Percentiles rank a stretch among this genome's conserved stretches.
phyloP scores from a whole-genome alignment of 1,284 basidiomycete genomes.

The Ustilago tritici region DNA sequence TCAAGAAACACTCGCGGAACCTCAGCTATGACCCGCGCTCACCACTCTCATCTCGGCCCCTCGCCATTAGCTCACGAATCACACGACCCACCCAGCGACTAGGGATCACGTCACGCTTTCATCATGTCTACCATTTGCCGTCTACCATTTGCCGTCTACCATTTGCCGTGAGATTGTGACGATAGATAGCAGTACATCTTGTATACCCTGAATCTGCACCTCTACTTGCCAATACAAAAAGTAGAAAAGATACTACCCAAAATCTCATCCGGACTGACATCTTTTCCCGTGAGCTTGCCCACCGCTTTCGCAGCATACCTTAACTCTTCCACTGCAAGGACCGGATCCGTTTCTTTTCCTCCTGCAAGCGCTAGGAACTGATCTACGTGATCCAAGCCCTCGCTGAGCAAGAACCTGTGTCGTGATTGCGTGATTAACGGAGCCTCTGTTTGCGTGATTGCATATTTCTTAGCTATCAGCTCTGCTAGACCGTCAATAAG shows the following conservation, averaged over 20 bases:
- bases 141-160: background rate
- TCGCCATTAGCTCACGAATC: slow-evolving; percentile 22
- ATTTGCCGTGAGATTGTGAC: background rate
- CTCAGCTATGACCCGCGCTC: slow-evolving; percentile 14
- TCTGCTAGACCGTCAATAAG: slow-evolving; percentile 76
- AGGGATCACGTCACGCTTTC: background rate
- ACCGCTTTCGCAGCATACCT: slow-evolving; percentile 83
- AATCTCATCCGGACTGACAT: slow-evolving; percentile 80
- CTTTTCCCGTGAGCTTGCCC: slow-evolving; percentile 80
- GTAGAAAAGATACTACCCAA: slow-evolving; percentile 83
- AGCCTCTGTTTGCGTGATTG: slow-evolving; percentile 67
- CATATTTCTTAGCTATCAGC: slow-evolving; percentile 75
- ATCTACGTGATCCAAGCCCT: slow-evolving; percentile 77
- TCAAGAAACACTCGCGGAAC: slow-evolving; percentile 2
- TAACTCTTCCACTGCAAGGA: slow-evolving; percentile 84
- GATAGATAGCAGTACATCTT: background rate
- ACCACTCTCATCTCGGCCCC: background rate
- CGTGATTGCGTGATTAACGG: slow-evolving; percentile 83
- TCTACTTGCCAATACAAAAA: slow-evolving; percentile 60
- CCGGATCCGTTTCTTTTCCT: slow-evolving; percentile 73
- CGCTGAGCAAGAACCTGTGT: slow-evolving; percentile 79
- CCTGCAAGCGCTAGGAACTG: slow-evolving; percentile 63
- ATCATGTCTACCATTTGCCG: background rate
- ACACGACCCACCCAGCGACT: slow-evolving; percentile 1
- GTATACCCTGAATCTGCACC: background rate